These are phyloP conservation scores for Plasmodium cynomolgi DNA, from an alignment of 169 alveolate genomes.

Conservation along the genomic window DNA sequence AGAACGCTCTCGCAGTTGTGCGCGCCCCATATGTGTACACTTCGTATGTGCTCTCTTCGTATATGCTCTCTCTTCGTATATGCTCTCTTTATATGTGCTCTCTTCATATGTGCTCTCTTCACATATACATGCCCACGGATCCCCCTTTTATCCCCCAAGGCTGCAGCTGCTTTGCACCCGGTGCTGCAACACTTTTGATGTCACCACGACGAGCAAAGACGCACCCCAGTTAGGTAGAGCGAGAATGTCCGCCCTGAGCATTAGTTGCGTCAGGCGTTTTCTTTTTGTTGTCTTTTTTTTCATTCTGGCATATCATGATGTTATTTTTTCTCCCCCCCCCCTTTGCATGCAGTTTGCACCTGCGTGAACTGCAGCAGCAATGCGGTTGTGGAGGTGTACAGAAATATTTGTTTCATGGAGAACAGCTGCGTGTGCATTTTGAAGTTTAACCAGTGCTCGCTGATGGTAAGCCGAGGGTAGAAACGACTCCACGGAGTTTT, in stretches of 20 bases:
- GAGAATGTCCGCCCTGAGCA: not conserved
- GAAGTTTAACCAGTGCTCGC: slow-evolving; percentile 62
- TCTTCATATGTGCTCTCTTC: not conserved
- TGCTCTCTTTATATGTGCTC: not conserved
- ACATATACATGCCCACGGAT: not conserved
- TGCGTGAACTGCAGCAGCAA: slow-evolving; percentile 45
- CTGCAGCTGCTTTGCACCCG: slow-evolving; percentile 54
- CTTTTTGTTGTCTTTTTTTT: not conserved
- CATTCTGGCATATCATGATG: not conserved
- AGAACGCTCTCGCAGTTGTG: not conserved
- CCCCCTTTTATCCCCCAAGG: slow-evolving; percentile 5
- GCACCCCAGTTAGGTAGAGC: slow-evolving; percentile 43
- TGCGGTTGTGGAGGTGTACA: slow-evolving; percentile 48
- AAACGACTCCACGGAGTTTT: not conserved
- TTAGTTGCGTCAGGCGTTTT: not conserved
- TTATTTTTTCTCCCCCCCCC: not conserved
- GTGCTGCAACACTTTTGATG: slow-evolving; percentile 68
- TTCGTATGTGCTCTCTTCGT: not conserved
- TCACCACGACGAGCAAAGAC: slow-evolving; percentile 54
- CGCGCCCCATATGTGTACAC: not conserved
- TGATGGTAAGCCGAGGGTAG: slow-evolving; percentile 43
- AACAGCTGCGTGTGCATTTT: slow-evolving; percentile 49
- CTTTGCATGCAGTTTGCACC: slow-evolving; percentile 25
- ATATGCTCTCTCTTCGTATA: not conserved
- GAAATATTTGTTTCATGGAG: slow-evolving; percentile 67